Percentiles rank a stretch among this genome's conserved stretches.
Evolutionary conservation across 768 basidiomycete species (phyloP).

Genomic region (Russula virescens): DNA sequence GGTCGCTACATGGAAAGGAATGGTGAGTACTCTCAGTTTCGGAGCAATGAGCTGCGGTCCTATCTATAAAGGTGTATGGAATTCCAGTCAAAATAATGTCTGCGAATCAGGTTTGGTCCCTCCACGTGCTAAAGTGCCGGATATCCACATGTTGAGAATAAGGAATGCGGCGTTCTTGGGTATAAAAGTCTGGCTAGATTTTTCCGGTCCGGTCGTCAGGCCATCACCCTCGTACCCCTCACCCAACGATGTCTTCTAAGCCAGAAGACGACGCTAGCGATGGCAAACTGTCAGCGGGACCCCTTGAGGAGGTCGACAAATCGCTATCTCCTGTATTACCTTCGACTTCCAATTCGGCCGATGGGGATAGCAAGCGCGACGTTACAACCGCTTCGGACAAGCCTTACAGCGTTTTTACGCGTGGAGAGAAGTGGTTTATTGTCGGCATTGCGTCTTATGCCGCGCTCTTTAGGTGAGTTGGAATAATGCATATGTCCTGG

Average conservation of each 20-base stretch:
- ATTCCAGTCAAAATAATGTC: too few species aligned
- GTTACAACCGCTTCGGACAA: conserved; percentile 26
- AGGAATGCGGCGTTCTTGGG: too few species aligned
- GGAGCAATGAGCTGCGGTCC: too few species aligned
- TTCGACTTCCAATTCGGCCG: not conserved
- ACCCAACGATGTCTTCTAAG: not conserved
- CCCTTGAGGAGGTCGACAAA: not conserved
- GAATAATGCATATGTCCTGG: not conserved
- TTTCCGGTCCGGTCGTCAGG: too few species aligned
- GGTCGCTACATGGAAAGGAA: too few species aligned
- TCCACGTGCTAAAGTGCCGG: too few species aligned
- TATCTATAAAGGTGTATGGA: too few species aligned
- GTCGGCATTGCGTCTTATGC: conserved; percentile 53
- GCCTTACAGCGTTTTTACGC: conserved; percentile 47
- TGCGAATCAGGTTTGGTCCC: too few species aligned
- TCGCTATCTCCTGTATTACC: not conserved
- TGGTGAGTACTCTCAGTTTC: too few species aligned
- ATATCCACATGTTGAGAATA: too few species aligned
- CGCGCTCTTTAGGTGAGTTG: conserved; percentile 53
- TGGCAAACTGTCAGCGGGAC: not conserved
- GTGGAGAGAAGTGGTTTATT: conserved; percentile 62
- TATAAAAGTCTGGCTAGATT: too few species aligned
- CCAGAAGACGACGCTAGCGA: not conserved
- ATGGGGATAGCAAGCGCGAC: not conserved
- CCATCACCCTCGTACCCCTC: not conserved